Base-by-base conservation (phyloP, 352 stramenopile genomes). In the Thraustochytrium striatum region DNA sequence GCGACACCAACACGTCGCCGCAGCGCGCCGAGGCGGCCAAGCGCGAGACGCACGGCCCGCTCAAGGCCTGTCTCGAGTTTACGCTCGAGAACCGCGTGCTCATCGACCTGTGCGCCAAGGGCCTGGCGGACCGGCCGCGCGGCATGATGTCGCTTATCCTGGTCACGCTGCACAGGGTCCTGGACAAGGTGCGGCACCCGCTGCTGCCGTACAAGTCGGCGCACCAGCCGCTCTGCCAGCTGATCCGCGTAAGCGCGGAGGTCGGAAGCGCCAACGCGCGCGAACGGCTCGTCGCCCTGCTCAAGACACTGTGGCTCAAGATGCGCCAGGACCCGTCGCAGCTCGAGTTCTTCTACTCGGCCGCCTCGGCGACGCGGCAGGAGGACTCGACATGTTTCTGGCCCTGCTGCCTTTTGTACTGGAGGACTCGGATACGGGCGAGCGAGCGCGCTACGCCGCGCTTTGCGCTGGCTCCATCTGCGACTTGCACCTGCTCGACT, bases 131-230 rank as follows among this genome's bases (percentile, higher is more conserved):
- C 65, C 39, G 65, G 35, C 65, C 65, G 7, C 21, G 52, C 30
- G 65, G 65, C 35, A 75, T 75, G 65, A 75, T 75, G 65, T 8
- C 65, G 32, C 65, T 75, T 25, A 75, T 75, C 41, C 21, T 75
- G 16, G 50, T 75, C 35, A 75, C 65, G 5, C 44, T 75, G 21
- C 25, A 65, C 41, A 32, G 50, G 36, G 30, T 75, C 35, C 21
- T 75, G 11, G 65, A 75, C 8, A 58, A 61, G 30, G 16, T 75
- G 16, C 39, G 52, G 13, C 65, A 75, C 50, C 65, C 65, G 32
- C 35, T 75, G 21, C 16, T 75, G 8, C 65, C 65, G 25, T 75
- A 75, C 50, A 75, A 75, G 30, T 41, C 44, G 35, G 65, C 65
- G 21, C 65, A 75, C 30, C 32, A 30, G 39, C 65, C 65, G 16